Conservation (phyloP, 2,329 filamentous ascomycete species). For the Colletotrichum lini region DNA sequence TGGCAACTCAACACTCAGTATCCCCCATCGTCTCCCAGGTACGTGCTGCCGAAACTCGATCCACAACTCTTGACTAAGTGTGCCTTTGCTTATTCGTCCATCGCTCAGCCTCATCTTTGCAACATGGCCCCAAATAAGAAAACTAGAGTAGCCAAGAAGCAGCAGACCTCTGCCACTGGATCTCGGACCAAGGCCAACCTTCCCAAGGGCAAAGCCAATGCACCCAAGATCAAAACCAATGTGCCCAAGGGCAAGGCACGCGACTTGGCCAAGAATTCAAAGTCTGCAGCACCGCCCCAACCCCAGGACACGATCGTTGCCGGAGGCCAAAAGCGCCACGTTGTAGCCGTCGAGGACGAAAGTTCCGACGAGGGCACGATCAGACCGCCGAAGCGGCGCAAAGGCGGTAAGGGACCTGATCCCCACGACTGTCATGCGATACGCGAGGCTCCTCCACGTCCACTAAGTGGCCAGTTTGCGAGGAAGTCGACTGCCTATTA, state of each 20-base stretch:
- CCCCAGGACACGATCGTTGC: not conserved
- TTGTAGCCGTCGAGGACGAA: not conserved
- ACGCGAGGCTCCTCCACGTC: slow-evolving; percentile 27
- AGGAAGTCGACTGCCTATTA: slow-evolving; percentile 31
- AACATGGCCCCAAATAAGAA: slow-evolving; percentile 21
- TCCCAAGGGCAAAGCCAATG: not conserved
- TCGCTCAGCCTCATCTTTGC: not conserved
- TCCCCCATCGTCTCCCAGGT: not conserved
- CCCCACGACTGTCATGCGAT: slow-evolving; percentile 6
- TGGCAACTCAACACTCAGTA: too few relatives aligned
- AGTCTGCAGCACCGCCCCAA: not conserved
- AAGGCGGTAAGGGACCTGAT: not conserved
- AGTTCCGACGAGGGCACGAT: slow-evolving; percentile 25
- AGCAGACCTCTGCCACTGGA: not conserved
- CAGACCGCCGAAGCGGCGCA: slow-evolving; percentile 14
- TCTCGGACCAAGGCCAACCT: not conserved
- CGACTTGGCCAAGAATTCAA: not conserved
- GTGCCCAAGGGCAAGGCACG: not conserved
- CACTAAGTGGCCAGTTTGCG: slow-evolving; percentile 19
- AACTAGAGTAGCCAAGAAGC: slow-evolving; percentile 1
- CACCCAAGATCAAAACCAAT: not conserved
- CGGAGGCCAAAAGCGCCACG: slow-evolving; percentile 14
- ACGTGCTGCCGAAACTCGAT: not conserved
- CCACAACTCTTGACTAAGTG: not conserved
- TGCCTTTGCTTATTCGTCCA: not conserved